These are phyloP conservation scores for Phaffia rhodozyma DNA, from an alignment of 1,284 basidiomycete species.

Conservation along the genomic window DNA sequence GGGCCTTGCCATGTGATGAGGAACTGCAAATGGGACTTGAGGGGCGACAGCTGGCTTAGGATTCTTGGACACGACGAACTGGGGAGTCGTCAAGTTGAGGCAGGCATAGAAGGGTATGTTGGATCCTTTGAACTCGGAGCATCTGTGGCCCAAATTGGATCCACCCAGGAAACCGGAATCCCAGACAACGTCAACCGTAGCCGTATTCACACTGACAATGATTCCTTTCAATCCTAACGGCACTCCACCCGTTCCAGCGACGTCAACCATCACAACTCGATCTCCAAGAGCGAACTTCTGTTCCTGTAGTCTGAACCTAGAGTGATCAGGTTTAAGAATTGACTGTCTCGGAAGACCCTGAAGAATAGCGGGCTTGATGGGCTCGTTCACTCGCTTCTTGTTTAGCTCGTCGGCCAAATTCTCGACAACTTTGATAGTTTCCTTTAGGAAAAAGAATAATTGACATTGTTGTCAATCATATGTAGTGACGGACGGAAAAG, in stretches of 20 bases:
- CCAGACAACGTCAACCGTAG: slow-evolving; percentile 92
- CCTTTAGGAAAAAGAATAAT: slow-evolving; percentile 37
- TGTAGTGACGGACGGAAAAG: slow-evolving; percentile 10
- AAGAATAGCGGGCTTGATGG: slow-evolving; percentile 78
- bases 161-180: slow-evolving; percentile 93
- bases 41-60: slow-evolving; percentile 32
- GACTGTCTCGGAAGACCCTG: slow-evolving; percentile 89
- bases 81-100: slow-evolving; percentile 68
- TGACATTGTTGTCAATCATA: slow-evolving; percentile 7
- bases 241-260: slow-evolving; percentile 69
- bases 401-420: slow-evolving; percentile 56
- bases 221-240: slow-evolving; percentile 86
- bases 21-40: not conserved
- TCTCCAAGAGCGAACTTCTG: slow-evolving; percentile 90
- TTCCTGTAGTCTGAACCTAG: slow-evolving; percentile 75
- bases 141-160: slow-evolving; percentile 68
- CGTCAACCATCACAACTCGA: slow-evolving; percentile 88
- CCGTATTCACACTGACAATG: slow-evolving; percentile 74
- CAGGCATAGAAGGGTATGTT: slow-evolving; percentile 72
- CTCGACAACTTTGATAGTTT: slow-evolving; percentile 67
- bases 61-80: slow-evolving; percentile 62
- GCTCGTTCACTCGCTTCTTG: slow-evolving; percentile 45
- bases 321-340: slow-evolving; percentile 84
- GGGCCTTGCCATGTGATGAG: not conserved
- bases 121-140: slow-evolving; percentile 78